Evolutionary conservation across 2,329 filamentous ascomycete genomes (phyloP).

Genomic region (Ustulina deusta): DNA sequence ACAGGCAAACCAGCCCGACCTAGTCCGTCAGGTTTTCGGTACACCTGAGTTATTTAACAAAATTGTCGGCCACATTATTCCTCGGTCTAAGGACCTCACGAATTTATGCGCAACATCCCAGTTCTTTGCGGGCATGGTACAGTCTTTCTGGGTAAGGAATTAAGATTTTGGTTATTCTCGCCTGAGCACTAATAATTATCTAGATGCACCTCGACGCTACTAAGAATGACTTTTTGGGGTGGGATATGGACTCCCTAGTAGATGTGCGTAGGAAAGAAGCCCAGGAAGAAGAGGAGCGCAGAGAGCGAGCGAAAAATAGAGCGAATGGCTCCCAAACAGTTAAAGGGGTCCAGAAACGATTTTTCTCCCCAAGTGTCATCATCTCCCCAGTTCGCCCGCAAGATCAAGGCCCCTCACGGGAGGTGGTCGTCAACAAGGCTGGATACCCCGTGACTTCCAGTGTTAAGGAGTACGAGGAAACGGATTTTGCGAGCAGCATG

Average conservation of each 20-base stretch:
- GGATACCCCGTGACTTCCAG: slow-evolving; percentile 26
- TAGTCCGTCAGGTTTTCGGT: slow-evolving; percentile 33
- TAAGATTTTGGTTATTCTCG: neutral
- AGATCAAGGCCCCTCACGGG: slow-evolving; percentile 3
- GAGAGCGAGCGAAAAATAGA: too few species aligned
- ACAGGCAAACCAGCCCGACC: slow-evolving; percentile 28
- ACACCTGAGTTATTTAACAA: slow-evolving; percentile 38
- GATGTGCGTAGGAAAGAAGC: neutral
- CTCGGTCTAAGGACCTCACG: slow-evolving; percentile 38
- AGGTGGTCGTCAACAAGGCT: neutral
- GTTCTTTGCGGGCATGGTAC: slow-evolving; percentile 32
- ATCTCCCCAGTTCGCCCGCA: slow-evolving; percentile 30
- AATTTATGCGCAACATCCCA: slow-evolving; percentile 45
- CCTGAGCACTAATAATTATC: slow-evolving; percentile 27
- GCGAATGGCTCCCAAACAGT: neutral
- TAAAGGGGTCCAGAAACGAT: neutral
- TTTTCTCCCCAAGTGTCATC: slow-evolving; percentile 21
- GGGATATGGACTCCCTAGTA: neutral
- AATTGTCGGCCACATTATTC: slow-evolving; percentile 36
- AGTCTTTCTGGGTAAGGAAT: slow-evolving; percentile 39
- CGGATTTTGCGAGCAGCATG: neutral
- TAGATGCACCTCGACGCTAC: slow-evolving; percentile 39
- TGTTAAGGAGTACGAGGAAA: slow-evolving; percentile 1
- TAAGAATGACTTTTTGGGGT: slow-evolving; percentile 18
- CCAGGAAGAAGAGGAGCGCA: neutral